Evolutionary conservation across 1,284 basidiomycete species (phyloP).

Genomic region (Ustilago tritici): DNA sequence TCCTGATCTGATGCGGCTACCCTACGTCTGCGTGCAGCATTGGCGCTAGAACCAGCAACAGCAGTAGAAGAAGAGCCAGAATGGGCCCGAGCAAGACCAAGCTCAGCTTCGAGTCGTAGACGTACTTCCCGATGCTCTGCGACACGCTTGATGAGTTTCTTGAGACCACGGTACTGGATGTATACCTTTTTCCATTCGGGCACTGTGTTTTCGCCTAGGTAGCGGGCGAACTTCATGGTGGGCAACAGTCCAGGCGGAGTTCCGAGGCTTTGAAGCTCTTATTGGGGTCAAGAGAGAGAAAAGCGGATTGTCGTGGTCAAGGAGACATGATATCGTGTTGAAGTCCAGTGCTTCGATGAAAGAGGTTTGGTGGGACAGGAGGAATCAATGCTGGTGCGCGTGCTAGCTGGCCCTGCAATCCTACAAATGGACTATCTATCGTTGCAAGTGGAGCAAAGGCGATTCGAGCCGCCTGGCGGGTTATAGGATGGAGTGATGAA

Average conservation of each 20-base stretch:
- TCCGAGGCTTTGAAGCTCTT: neutral
- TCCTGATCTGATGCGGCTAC: constrained; percentile 10
- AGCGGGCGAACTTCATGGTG: constrained; percentile 59
- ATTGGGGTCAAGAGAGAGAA: neutral
- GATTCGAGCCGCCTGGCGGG: no score
- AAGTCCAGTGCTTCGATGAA: neutral
- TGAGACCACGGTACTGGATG: constrained; percentile 69
- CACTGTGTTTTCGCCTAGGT: constrained; percentile 64
- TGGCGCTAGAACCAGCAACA: neutral
- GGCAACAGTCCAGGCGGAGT: neutral
- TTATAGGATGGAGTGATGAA: neutral
- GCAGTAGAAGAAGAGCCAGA: constrained; percentile 30
- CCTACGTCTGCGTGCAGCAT: neutral
- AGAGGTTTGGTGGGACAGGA: neutral
- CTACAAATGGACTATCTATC: no score
- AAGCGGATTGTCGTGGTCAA: neutral
- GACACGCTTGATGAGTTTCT: constrained; percentile 70
- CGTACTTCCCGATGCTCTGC: constrained; percentile 50
- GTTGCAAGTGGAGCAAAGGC: no score
- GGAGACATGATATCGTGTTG: neutral
- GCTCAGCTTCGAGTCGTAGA: constrained; percentile 22
- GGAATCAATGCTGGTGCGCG: neutral
- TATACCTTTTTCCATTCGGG: constrained; percentile 69
- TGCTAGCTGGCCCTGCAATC: no score
- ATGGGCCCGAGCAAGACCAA: constrained; percentile 8